These are phyloP conservation scores for Suillus tomentosus DNA, from an alignment of 768 basidiomycete species.

Conservation along the genomic window DNA sequence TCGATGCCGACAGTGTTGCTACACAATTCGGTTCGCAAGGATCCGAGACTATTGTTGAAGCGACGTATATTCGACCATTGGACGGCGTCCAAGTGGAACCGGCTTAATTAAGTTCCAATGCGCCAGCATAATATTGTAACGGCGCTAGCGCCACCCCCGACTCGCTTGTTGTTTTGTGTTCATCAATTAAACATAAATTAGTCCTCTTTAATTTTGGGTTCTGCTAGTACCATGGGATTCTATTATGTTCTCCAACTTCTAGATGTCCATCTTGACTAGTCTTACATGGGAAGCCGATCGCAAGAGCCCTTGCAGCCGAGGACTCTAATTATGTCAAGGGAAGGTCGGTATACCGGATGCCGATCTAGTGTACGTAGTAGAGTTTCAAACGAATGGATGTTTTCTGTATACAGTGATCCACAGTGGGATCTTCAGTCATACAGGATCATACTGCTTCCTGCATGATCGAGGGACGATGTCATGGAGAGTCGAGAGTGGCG, in stretches of 20 bases:
- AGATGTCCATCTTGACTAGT: too few relatives aligned
- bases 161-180: not conserved
- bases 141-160: not conserved
- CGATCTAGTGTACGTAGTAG: not conserved
- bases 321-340: not conserved
- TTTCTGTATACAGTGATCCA: not conserved
- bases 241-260: too few relatives aligned
- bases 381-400: not conserved
- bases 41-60: slow-evolving; percentile 56
- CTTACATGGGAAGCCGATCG: too few relatives aligned
- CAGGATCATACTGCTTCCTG: not conserved
- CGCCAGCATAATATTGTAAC: not conserved
- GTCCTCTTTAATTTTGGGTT: too few relatives aligned
- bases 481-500: not conserved
- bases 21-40: slow-evolving; percentile 28
- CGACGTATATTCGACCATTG: slow-evolving; percentile 46
- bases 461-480: not conserved
- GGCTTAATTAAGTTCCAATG: slow-evolving; percentile 9
- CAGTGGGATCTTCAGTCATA: not conserved
- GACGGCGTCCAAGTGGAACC: slow-evolving; percentile 51
- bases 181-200: not conserved
- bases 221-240: too few relatives aligned
- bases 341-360: not conserved
- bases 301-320: too few relatives aligned
- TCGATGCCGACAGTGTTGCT: slow-evolving; percentile 42